Conservation (phyloP, 768 basidiomycete genomes). For the Plicaturopsis crispa region DNA sequence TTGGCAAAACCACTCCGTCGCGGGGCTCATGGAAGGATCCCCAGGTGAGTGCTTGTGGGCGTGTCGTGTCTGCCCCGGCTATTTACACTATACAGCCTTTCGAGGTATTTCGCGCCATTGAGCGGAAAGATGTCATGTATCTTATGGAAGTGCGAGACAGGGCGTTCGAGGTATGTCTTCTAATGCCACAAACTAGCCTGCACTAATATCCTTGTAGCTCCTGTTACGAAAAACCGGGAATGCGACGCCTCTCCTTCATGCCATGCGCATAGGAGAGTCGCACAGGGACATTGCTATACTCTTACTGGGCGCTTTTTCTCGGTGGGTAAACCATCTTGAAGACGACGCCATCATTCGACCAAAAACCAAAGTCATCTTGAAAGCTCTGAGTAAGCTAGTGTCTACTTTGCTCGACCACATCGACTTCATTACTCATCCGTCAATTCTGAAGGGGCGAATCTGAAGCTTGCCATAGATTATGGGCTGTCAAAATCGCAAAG, state of each 20-base stretch:
- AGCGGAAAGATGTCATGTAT: slow-evolving; percentile 73
- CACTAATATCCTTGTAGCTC: slow-evolving; percentile 32
- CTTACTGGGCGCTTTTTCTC: slow-evolving; percentile 83
- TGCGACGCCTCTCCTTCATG: slow-evolving; percentile 85
- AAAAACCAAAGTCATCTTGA: slow-evolving; percentile 65
- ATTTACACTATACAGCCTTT: slow-evolving; percentile 30
- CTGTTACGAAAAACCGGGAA: slow-evolving; percentile 81
- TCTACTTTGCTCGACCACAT: no score
- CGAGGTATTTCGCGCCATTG: slow-evolving; percentile 78
- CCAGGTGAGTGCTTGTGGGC: slow-evolving; percentile 29
- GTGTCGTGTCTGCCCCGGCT: slow-evolving; percentile 1
- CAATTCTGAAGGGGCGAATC: slow-evolving; percentile 50
- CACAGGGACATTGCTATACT: slow-evolving; percentile 83
- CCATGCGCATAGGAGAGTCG: slow-evolving; percentile 71
- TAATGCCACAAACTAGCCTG: neutral
- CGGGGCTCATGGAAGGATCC: slow-evolving; percentile 40
- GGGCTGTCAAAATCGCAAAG: slow-evolving; percentile 76
- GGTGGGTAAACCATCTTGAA: slow-evolving; percentile 84
- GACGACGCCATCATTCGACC: slow-evolving; percentile 68
- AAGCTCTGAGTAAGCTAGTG: slow-evolving; percentile 59
- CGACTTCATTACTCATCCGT: neutral
- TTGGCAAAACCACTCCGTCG: slow-evolving; percentile 8
- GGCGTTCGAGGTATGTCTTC: slow-evolving; percentile 61
- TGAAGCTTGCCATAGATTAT: slow-evolving; percentile 89
- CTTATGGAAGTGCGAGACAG: slow-evolving; percentile 80